A percentile compares a stretch with the other conserved stretches of the same genome.
Evolutionary conservation across 306 rosid genomes (phyloP).

Genomic region (Cucurbita argyrosperma): DNA sequence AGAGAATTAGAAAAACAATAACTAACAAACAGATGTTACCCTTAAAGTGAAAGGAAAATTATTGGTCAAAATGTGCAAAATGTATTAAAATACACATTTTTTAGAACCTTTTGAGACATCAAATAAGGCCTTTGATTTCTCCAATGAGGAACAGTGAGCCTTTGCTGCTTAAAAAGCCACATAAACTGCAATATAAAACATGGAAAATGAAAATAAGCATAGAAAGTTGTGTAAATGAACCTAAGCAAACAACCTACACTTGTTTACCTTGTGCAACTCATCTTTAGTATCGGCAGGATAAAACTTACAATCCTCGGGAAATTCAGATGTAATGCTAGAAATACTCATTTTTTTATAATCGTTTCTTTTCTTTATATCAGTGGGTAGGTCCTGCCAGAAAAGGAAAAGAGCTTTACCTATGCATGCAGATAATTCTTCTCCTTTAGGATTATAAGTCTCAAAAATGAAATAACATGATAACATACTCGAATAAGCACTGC

Average conservation of each 20-base stretch:
- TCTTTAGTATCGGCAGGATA: constrained; percentile 79
- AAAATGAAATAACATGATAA: constrained; percentile 9
- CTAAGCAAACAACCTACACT: background rate
- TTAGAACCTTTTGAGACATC: constrained; percentile 60
- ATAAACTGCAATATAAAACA: constrained; percentile 49
- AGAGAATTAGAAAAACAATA: background rate
- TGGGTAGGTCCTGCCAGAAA: constrained; percentile 54
- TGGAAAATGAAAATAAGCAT: background rate
- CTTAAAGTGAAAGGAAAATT: background rate
- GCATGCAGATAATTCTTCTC: background rate
- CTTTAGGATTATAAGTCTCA: background rate
- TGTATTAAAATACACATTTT: background rate
- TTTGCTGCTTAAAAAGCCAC: constrained; percentile 87
- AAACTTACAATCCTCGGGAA: constrained; percentile 84
- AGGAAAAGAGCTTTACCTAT: background rate
- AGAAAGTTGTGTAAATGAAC: background rate
- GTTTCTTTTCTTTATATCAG: constrained; percentile 51
- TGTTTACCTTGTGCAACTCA: constrained; percentile 76
- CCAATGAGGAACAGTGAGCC: constrained; percentile 79
- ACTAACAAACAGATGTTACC: background rate
- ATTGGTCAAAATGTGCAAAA: background rate
- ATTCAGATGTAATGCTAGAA: constrained; percentile 55
- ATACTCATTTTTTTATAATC: constrained; percentile 61
- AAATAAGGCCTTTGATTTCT: constrained; percentile 66
- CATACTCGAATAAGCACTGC: constrained; percentile 78